A percentile compares a stretch with the other conserved stretches of the same genome.
phyloP scores from a whole-genome alignment of 1,284 basidiomycete genomes.

The Ceratobasidium sp. region DNA sequence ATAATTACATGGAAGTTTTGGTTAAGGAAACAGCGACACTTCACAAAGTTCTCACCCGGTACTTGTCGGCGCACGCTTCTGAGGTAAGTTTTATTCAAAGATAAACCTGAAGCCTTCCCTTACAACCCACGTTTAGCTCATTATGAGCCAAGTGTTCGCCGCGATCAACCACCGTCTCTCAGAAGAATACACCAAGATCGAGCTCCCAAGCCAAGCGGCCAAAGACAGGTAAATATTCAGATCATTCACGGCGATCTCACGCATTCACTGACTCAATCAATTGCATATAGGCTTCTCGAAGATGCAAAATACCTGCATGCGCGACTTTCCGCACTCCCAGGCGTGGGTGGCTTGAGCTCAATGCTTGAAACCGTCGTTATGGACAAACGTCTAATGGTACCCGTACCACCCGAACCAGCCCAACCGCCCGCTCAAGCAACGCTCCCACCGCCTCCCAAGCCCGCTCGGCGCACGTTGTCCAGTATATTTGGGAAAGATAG shows the following conservation, averaged over 20 bases:
- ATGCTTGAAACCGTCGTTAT: conserved; percentile 86
- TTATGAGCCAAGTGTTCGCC: conserved; percentile 92
- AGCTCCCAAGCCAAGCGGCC: conserved; percentile 82
- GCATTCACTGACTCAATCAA: conserved; percentile 5
- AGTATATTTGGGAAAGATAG: conserved; percentile 43
- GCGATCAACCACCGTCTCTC: conserved; percentile 90
- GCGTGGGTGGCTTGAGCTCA: conserved; percentile 70
- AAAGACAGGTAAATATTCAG: conserved; percentile 77
- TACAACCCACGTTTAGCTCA: conserved; percentile 65
- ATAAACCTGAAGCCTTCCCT: conserved; percentile 23
- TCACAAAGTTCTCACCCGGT: conserved; percentile 95
- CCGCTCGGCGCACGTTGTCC: conserved; percentile 42
- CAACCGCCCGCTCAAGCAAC: not conserved
- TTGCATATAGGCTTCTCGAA: conserved; percentile 51
- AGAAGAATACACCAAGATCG: conserved; percentile 85
- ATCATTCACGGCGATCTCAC: conserved; percentile 31
- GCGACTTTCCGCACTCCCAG: conserved; percentile 78
- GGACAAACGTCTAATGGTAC: conserved; percentile 67
- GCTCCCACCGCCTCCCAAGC: conserved; percentile 43
- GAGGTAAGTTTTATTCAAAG: conserved; percentile 68
- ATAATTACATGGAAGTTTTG: conserved; percentile 90
- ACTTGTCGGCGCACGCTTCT: conserved; percentile 81
- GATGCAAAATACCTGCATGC: conserved; percentile 83
- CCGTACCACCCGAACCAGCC: conserved; percentile 15
- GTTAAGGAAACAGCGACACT: conserved; percentile 96